These are phyloP conservation scores for Neopestalotiopsis rosae DNA, from an alignment of 2,329 filamentous ascomycete species.

Conservation along the genomic window DNA sequence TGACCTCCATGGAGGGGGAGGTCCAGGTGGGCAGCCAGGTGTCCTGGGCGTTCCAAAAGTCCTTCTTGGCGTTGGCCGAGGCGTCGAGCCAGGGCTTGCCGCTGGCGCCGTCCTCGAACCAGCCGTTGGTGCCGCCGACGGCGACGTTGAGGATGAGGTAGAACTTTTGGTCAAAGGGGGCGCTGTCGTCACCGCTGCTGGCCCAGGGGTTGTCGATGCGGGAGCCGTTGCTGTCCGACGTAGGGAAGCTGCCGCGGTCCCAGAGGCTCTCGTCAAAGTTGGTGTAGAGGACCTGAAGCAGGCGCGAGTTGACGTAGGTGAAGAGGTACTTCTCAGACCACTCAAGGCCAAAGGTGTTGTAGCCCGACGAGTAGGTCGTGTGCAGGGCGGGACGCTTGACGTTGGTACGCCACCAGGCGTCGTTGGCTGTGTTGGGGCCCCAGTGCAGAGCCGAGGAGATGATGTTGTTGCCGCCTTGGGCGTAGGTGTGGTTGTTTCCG, in stretches of 20 bases:
- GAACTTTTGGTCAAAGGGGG: conserved; percentile 78
- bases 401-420: conserved; percentile 85
- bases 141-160: conserved; percentile 79
- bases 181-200: conserved; percentile 62
- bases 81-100: conserved; percentile 82
- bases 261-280: conserved; percentile 74
- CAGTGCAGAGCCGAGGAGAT: conserved; percentile 81
- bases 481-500: conserved; percentile 81
- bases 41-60: conserved; percentile 76
- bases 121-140: conserved; percentile 80
- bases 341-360: conserved; percentile 82
- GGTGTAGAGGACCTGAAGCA: conserved; percentile 81
- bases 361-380: conserved; percentile 71
- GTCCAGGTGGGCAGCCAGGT: conserved; percentile 76
- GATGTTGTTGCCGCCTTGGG: conserved; percentile 81
- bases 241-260: conserved; percentile 71
- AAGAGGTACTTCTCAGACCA: conserved; percentile 91
- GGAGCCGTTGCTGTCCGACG: conserved; percentile 68
- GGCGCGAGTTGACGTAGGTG: conserved; percentile 81
- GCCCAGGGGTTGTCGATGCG: conserved; percentile 68
- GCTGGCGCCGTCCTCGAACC: conserved; percentile 76
- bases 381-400: conserved; percentile 77
- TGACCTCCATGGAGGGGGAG: conserved; percentile 70
- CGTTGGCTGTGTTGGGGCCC: conserved; percentile 74
- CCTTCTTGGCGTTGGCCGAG: conserved; percentile 68